phyloP scores from a whole-genome alignment of 2,329 filamentous ascomycete genomes.

The Grosmannia clavigera region DNA sequence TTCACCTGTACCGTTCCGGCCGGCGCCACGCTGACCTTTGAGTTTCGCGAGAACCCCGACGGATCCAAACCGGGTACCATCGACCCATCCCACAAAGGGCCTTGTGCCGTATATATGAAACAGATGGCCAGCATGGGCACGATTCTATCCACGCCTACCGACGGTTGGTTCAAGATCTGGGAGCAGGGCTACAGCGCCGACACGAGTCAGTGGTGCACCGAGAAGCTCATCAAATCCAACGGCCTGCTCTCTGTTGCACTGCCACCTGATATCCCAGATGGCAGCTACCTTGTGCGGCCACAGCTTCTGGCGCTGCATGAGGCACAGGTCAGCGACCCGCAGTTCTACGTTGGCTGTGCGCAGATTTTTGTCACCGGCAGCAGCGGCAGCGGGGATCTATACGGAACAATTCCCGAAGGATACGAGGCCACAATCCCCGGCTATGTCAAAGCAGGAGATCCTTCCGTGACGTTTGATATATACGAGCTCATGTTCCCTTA shows the following conservation, averaged over 20 bases:
- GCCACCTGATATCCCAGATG: conserved; percentile 46
- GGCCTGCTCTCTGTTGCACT: conserved; percentile 52
- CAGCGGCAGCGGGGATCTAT: conserved; percentile 14
- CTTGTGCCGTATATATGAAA: conserved; percentile 65
- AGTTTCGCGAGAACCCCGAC: conserved; percentile 51
- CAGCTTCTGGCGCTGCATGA: conserved; percentile 60
- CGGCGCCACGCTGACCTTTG: conserved; percentile 49
- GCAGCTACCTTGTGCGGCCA: conserved; percentile 59
- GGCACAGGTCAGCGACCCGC: conserved; percentile 46
- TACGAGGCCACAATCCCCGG: conserved; percentile 54
- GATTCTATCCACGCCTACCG: conserved; percentile 38
- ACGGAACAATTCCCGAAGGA: conserved; percentile 28
- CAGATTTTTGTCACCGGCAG: conserved; percentile 48
- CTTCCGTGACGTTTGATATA: conserved; percentile 52
- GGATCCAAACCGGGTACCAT: conserved; percentile 41
- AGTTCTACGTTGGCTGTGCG: conserved; percentile 62
- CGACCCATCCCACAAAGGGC: conserved; percentile 51
- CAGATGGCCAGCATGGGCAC: conserved; percentile 44
- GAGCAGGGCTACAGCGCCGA: conserved; percentile 50
- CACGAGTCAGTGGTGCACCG: conserved; percentile 53
- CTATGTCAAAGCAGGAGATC: conserved; percentile 41
- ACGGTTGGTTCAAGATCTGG: conserved; percentile 70
- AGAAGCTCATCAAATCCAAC: conserved; percentile 51
- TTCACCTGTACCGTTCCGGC: conserved; percentile 37
- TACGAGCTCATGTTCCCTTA: conserved; percentile 38